Percentiles rank a stretch among this genome's conserved stretches.
These are phyloP conservation scores for Xanthoparmelia taractica DNA, from an alignment of 495 filamentous ascomycete species.

Conservation along the genomic window DNA sequence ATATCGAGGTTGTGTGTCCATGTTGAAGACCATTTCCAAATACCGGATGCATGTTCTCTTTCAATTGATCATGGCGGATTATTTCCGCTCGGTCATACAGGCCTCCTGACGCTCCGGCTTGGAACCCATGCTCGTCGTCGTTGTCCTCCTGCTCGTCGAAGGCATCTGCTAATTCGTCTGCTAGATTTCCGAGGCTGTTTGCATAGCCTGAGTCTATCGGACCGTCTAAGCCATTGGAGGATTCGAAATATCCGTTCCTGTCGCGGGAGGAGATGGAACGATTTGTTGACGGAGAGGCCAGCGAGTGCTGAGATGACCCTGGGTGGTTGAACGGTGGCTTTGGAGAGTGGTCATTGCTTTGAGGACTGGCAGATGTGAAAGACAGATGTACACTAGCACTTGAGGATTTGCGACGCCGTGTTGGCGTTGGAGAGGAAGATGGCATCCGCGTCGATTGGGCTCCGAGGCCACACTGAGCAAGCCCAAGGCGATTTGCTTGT, in stretches of 20 bases:
- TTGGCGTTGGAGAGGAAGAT: slow-evolving; percentile 58
- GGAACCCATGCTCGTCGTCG: slow-evolving; percentile 27
- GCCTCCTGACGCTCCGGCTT: background rate
- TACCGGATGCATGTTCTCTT: slow-evolving; percentile 4
- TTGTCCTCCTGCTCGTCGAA: slow-evolving; percentile 49
- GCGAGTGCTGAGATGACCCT: slow-evolving; percentile 18
- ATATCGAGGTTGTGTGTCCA: background rate
- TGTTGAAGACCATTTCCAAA: background rate
- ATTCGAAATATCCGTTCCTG: slow-evolving; percentile 8
- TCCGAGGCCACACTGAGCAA: slow-evolving; percentile 4
- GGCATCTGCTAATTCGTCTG: slow-evolving; percentile 65
- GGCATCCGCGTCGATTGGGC: slow-evolving; percentile 33
- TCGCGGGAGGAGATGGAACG: slow-evolving; percentile 11
- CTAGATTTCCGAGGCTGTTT: slow-evolving; percentile 71
- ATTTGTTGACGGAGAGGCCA: slow-evolving; percentile 12
- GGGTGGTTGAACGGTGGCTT: slow-evolving; percentile 6
- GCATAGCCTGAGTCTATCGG: slow-evolving; percentile 28
- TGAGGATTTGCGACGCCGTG: slow-evolving; percentile 59
- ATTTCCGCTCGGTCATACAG: background rate
- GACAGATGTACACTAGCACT: slow-evolving; percentile 48
- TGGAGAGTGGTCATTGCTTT: slow-evolving; percentile 31
- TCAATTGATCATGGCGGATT: background rate
- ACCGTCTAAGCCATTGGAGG: slow-evolving; percentile 33
- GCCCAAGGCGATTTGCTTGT: background rate
- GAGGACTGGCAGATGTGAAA: slow-evolving; percentile 38